Conservation (phyloP, 2,329 filamentous ascomycete genomes). For the Talaromyces islandicus region DNA sequence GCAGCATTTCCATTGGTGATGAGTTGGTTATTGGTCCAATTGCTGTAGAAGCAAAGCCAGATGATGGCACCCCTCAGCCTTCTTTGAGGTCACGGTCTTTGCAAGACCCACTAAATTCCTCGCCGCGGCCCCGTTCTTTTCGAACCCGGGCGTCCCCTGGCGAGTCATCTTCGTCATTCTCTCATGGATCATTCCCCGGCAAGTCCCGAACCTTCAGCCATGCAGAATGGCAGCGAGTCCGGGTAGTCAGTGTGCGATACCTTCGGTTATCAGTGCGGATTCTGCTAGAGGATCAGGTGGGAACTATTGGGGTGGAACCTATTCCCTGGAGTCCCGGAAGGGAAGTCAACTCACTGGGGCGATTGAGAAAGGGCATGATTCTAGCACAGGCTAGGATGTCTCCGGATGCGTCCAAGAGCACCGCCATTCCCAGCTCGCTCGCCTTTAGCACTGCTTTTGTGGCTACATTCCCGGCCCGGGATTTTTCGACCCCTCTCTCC, state of each 20-base stretch:
- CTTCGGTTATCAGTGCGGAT: slow-evolving; percentile 74
- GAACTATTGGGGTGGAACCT: slow-evolving; percentile 70
- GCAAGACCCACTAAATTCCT: slow-evolving; percentile 15
- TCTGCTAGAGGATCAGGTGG: slow-evolving; percentile 75
- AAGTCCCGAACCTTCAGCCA: slow-evolving; percentile 45
- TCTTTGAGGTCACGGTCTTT: slow-evolving; percentile 12
- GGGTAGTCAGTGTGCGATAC: slow-evolving; percentile 80
- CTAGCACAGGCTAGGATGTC: slow-evolving; percentile 41
- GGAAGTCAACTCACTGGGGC: slow-evolving; percentile 23
- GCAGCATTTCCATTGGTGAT: slow-evolving; percentile 70
- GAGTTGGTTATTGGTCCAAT: slow-evolving; percentile 75
- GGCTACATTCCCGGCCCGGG: slow-evolving; percentile 62
- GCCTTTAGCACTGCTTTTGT: slow-evolving; percentile 59
- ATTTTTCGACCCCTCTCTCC: slow-evolving; percentile 38
- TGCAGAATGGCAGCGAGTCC: slow-evolving; percentile 74
- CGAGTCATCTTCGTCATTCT: slow-evolving; percentile 28
- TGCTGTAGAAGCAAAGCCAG: slow-evolving; percentile 39
- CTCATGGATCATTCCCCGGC: slow-evolving; percentile 20
- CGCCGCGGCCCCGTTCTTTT: slow-evolving; percentile 17
- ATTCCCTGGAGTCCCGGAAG: slow-evolving; percentile 18
- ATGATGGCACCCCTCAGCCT: slow-evolving; percentile 37
- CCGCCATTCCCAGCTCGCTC: slow-evolving; percentile 14
- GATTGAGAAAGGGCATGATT: slow-evolving; percentile 74
- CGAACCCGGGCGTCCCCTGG: slow-evolving; percentile 27
- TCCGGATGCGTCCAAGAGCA: slow-evolving; percentile 35